Evolutionary conservation across 495 filamentous ascomycete genomes (phyloP), one percentile per base, ranked within the genome.

Genomic region (Staphylotrichum longicolle): DNA sequence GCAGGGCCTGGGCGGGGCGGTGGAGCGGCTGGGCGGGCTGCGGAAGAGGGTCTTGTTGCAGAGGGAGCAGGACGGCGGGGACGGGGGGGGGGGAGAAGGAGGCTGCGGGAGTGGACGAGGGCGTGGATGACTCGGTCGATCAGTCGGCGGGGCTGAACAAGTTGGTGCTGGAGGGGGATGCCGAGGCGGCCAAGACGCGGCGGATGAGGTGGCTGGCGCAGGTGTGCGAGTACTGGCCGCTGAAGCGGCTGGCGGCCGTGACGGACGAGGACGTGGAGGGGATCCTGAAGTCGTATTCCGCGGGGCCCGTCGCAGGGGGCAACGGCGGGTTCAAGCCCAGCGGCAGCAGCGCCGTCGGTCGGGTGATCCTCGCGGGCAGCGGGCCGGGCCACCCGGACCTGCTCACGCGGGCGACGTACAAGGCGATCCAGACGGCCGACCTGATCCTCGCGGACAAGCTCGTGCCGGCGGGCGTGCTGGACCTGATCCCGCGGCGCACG

Each of bases 161-260:
- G 56, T 75, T 98, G 1, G 82, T 98, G 8, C 77, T 77, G 9
- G 88, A 91, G 52, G 82, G 83, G 57, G 91, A 93, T 66, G 73
- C 81, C 5, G 86, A 90, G 51, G 89, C 88, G 3, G 85, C 85
- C 7, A 91, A 89, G 74, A 91, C 83, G 15, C 80, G 95, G 53
- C 81, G 94, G 45, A 91, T 95, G 78, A 85, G 94, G 32, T 98
- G 95, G 95, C 75, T 98, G 3, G 85, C 88, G 15, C 94, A 98
- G 70, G 93, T 98, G 15, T 98, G 95, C 80, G 94, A 98, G 78
- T 98, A 98, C 75, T 98, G 95, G 95, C 93, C 94, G 2, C 79
- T 98, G 27, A 84, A 84, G 48, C 85, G 89, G 15, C 82, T 98
- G 3, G 91, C 91, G 7, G 78, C 80, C 34, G 86, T 98, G 56